phyloP scores from a whole-genome alignment of 148 eudicot species.

The Talinum fruticosum region DNA sequence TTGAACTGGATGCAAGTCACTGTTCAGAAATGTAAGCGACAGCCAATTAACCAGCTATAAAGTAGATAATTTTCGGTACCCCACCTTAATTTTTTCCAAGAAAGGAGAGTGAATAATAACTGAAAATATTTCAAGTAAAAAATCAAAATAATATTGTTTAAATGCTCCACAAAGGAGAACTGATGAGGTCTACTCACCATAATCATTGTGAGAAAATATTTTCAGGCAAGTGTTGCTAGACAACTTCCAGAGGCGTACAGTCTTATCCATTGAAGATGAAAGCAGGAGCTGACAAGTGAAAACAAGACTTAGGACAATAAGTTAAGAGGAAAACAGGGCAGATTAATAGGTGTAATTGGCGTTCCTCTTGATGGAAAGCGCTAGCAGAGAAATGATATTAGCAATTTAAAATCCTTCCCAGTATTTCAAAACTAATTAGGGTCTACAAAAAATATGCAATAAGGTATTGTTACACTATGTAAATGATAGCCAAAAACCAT shows the following conservation, averaged over 20 bases:
- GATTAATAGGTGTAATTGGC: neutral
- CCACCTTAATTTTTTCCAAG: constrained; percentile 1
- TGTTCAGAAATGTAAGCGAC: constrained; percentile 29
- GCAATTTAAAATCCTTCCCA: neutral
- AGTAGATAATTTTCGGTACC: neutral
- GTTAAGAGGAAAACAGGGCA: constrained; percentile 12
- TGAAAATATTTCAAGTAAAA: neutral
- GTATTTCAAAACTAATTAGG: neutral
- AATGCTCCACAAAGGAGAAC: neutral
- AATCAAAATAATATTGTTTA: neutral
- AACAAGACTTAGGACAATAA: constrained; percentile 24
- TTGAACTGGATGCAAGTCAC: constrained; percentile 98
- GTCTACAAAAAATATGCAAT: too few species aligned
- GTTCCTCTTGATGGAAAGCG: neutral
- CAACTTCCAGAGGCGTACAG: constrained; percentile 92
- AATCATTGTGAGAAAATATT: constrained; percentile 93
- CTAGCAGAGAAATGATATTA: neutral
- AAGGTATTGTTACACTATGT: too few species aligned
- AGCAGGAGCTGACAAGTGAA: constrained; percentile 93
- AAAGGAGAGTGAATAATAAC: neutral
- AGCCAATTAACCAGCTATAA: constrained; percentile 5
- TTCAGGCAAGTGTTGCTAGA: constrained; percentile 84
- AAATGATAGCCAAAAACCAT: neutral
- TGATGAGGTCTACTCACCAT: constrained; percentile 53
- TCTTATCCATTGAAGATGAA: constrained; percentile 98